Evolutionary conservation across 2,329 filamentous ascomycete genomes (phyloP).

Genomic region (Metarhizium anisopliae): DNA sequence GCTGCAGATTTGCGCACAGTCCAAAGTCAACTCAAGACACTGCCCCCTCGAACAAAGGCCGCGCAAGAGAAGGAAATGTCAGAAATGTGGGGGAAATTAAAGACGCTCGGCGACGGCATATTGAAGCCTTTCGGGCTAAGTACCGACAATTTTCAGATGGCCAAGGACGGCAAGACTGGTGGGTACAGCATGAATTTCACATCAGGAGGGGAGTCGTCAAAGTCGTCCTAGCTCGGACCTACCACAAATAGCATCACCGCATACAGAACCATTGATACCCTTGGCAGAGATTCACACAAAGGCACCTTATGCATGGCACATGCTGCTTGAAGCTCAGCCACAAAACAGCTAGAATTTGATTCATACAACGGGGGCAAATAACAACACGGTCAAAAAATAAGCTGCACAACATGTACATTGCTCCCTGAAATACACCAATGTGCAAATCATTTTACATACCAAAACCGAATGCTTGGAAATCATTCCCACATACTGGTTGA

Average conservation of each 20-base stretch:
- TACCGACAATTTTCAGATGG: slow-evolving; percentile 91
- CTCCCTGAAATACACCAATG: too few relatives aligned
- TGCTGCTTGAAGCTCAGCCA: not conserved
- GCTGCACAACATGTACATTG: too few relatives aligned
- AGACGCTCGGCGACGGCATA: slow-evolving; percentile 83
- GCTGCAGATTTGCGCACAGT: slow-evolving; percentile 60
- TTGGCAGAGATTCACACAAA: not conserved
- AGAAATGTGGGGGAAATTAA: slow-evolving; percentile 97
- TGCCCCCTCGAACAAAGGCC: slow-evolving; percentile 62
- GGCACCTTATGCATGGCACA: not conserved
- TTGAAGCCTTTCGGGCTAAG: slow-evolving; percentile 88
- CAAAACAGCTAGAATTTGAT: not conserved
- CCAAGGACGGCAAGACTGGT: slow-evolving; percentile 79
- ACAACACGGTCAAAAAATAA: too few relatives aligned
- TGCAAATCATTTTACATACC: not conserved
- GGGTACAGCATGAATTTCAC: slow-evolving; percentile 92
- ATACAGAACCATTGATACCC: not conserved
- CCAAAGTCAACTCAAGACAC: slow-evolving; percentile 49
- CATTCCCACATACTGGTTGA: slow-evolving; percentile 39
- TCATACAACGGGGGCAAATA: too few relatives aligned
- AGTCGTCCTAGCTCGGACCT: not conserved
- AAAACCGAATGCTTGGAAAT: not conserved
- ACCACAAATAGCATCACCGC: not conserved
- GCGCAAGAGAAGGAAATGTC: slow-evolving; percentile 82
- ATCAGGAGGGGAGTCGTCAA: slow-evolving; percentile 16